Percentiles rank a stretch among this genome's conserved stretches.
These are phyloP conservation scores for Neonectria sp. DNA, from an alignment of 2,329 filamentous ascomycete genomes.

Conservation along the genomic window DNA sequence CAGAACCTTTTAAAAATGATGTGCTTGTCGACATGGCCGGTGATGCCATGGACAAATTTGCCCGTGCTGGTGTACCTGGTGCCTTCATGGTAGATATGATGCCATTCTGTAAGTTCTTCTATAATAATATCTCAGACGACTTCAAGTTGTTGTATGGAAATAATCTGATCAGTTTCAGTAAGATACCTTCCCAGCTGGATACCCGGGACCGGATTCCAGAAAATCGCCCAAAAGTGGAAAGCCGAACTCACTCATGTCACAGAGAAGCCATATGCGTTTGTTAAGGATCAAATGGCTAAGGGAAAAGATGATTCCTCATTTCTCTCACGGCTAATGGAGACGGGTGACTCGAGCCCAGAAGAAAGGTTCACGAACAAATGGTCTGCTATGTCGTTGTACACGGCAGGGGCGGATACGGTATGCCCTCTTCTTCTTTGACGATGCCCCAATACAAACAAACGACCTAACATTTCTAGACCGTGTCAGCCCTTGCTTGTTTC, in stretches of 20 bases:
- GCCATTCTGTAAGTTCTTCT: slow-evolving; percentile 32
- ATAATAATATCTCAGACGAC: not conserved
- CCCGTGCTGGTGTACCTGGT: slow-evolving; percentile 29
- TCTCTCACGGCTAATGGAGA: slow-evolving; percentile 22
- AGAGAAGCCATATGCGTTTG: slow-evolving; percentile 38
- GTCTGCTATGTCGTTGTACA: slow-evolving; percentile 40
- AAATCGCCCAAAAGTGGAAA: slow-evolving; percentile 27
- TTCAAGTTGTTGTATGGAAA: too few relatives aligned
- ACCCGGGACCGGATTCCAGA: slow-evolving; percentile 34
- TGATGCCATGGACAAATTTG: slow-evolving; percentile 37
- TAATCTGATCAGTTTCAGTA: slow-evolving; percentile 11
- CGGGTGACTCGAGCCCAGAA: slow-evolving; percentile 26
- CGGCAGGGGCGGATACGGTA: slow-evolving; percentile 41
- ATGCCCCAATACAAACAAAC: fast-evolving
- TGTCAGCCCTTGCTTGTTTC: slow-evolving; percentile 36
- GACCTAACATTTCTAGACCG: slow-evolving; percentile 23
- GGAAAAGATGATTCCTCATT: slow-evolving; percentile 32
- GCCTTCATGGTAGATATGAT: slow-evolving; percentile 39
- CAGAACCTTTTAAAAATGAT: slow-evolving; percentile 36
- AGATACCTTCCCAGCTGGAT: slow-evolving; percentile 37
- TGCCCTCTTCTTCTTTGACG: not conserved
- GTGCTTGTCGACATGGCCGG: slow-evolving; percentile 34
- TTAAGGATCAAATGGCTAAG: slow-evolving; percentile 29
- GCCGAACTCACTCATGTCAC: slow-evolving; percentile 15
- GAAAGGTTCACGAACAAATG: slow-evolving; percentile 36